These are phyloP conservation scores for Fusarium sp. DNA, from an alignment of 2,329 filamentous ascomycete species.

Conservation along the genomic window DNA sequence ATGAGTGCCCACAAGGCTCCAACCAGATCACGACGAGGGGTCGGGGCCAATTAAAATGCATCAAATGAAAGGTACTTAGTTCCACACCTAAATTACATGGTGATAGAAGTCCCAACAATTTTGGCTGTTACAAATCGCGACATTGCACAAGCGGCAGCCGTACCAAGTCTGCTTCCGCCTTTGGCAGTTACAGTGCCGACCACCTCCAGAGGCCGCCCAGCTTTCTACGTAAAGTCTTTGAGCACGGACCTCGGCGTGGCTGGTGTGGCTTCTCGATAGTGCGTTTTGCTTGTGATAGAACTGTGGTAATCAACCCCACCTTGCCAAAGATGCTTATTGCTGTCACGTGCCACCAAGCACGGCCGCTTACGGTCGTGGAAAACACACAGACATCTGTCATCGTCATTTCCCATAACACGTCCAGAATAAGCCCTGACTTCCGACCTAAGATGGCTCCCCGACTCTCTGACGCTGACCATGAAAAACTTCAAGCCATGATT, in stretches of 20 bases:
- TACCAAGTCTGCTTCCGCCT: too few species aligned
- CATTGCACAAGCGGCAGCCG: too few species aligned
- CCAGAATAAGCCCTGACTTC: slow-evolving; percentile 15
- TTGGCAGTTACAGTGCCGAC: neutral
- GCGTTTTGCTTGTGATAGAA: neutral
- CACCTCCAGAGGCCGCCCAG: slow-evolving; percentile 8
- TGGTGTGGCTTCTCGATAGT: slow-evolving; percentile 2
- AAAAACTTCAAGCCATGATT: slow-evolving; percentile 10
- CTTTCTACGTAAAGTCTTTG: slow-evolving; percentile 8
- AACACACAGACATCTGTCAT: neutral
- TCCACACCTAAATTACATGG: too few species aligned
- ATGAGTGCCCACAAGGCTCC: too few species aligned
- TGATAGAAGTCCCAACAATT: too few species aligned
- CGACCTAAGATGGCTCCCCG: slow-evolving; percentile 2
- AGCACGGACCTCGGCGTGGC: slow-evolving; percentile 4
- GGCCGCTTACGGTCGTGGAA: too few species aligned
- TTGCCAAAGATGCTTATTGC: too few species aligned
- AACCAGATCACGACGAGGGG: too few species aligned
- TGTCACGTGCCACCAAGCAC: too few species aligned
- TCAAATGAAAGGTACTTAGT: too few species aligned
- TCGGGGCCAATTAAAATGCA: too few species aligned
- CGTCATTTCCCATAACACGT: neutral
- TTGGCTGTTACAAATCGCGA: too few species aligned
- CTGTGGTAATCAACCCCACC: neutral
- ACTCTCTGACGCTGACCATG: slow-evolving; percentile 15